Conservation (phyloP, 2,329 filamentous ascomycete genomes). For the Dactylellina sp. region DNA sequence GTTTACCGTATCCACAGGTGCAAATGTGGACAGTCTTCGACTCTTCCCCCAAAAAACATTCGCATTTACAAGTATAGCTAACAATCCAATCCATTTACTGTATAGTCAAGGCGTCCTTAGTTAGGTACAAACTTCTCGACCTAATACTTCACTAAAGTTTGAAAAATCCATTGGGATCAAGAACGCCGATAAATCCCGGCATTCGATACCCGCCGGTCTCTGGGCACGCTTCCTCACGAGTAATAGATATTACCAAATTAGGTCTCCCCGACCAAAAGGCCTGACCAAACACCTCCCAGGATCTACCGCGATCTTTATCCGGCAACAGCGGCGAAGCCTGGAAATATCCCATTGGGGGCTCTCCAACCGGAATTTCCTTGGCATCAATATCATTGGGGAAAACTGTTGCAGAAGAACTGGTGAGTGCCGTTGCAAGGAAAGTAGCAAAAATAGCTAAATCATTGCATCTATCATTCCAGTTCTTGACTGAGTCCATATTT, state of each 20-base stretch:
- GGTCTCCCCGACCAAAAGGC: background rate
- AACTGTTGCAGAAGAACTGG: background rate
- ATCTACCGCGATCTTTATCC: background rate
- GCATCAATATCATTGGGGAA: slow-evolving; percentile 1
- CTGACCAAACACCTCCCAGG: slow-evolving; percentile 7
- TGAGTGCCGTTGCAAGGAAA: slow-evolving; percentile 1
- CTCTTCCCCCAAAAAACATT: too few species aligned
- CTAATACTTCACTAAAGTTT: background rate
- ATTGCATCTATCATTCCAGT: slow-evolving; percentile 1
- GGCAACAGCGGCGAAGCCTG: background rate
- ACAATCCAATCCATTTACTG: too few species aligned
- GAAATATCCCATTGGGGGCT: slow-evolving; percentile 10
- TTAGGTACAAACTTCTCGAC: background rate
- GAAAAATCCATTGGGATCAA: background rate
- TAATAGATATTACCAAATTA: slow-evolving; percentile 5
- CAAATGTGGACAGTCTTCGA: too few species aligned
- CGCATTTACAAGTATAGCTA: too few species aligned
- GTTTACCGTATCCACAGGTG: too few species aligned
- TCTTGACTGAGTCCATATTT: slow-evolving; percentile 4
- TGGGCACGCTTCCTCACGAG: background rate
- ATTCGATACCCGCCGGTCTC: background rate
- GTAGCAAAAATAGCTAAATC: background rate
- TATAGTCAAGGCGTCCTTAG: too few species aligned
- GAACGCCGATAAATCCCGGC: background rate
- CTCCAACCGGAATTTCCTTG: background rate